Conservation (phyloP, 2,329 filamentous ascomycete genomes). For the Hymenoscyphus fraxineus region DNA sequence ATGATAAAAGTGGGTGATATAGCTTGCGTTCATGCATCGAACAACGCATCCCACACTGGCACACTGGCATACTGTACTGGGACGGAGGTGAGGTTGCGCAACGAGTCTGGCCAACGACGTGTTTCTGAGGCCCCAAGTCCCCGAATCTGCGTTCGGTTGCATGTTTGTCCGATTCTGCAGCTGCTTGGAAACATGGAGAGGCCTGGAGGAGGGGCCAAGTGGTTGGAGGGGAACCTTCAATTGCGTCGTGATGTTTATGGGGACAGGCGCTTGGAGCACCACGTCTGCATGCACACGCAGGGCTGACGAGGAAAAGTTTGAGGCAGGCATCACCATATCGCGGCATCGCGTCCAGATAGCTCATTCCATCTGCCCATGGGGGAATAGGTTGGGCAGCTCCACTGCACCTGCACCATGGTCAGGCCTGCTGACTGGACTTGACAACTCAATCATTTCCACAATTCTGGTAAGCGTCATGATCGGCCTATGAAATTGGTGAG, state of each 20-base stretch:
- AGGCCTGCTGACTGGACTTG: neutral
- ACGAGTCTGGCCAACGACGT: conserved; percentile 17
- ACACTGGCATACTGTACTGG: too few relatives aligned
- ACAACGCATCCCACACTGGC: conserved; percentile 14
- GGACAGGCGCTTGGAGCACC: neutral
- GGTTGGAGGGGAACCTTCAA: neutral
- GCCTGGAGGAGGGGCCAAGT: neutral
- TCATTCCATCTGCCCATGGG: neutral
- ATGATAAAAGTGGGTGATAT: conserved; percentile 25
- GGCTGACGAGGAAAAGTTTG: neutral
- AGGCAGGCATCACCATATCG: neutral
- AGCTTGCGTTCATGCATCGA: conserved; percentile 21
- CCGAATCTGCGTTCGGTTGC: neutral
- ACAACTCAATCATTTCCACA: neutral
- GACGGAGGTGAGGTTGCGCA: neutral
- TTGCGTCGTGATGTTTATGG: neutral
- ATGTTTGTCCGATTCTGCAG: conserved; percentile 9
- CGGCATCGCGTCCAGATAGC: too few relatives aligned
- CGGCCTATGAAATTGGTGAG: neutral
- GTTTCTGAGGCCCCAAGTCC: conserved; percentile 21
- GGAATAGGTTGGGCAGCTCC: neutral
- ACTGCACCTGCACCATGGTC: neutral
- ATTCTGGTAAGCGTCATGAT: neutral
- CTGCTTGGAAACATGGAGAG: conserved; percentile 8
- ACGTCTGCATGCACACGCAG: neutral